A percentile compares a stretch with the other conserved stretches of the same genome.
Evolutionary conservation across 1,284 basidiomycete species (phyloP).

Genomic region (Papiliotrema terrestris): DNA sequence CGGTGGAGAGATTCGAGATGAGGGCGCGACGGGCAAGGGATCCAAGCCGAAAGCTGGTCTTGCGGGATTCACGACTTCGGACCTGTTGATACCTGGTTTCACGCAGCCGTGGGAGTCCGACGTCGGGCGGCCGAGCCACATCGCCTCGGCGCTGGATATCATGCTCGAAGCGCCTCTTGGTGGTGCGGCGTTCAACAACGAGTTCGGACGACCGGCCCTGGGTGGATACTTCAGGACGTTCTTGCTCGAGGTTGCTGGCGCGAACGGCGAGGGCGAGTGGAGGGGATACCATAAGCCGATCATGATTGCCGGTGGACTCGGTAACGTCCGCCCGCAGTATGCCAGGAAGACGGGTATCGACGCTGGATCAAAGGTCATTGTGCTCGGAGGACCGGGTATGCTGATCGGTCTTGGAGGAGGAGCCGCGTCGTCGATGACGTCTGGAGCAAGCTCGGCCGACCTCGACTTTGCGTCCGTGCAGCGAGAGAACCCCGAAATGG

Average conservation of each 20-base stretch:
- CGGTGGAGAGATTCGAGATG: slow-evolving; percentile 96
- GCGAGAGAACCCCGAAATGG: slow-evolving; percentile 97
- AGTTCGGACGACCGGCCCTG: slow-evolving; percentile 89
- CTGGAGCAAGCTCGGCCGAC: slow-evolving; percentile 80
- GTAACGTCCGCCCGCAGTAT: slow-evolving; percentile 80
- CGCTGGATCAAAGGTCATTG: slow-evolving; percentile 79
- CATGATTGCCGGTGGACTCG: slow-evolving; percentile 97
- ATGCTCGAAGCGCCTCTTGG: slow-evolving; percentile 96
- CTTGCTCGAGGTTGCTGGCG: slow-evolving; percentile 61
- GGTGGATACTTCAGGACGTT: slow-evolving; percentile 81
- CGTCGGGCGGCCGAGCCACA: slow-evolving; percentile 84
- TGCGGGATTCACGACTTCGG: slow-evolving; percentile 90
- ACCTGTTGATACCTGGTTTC: slow-evolving; percentile 83
- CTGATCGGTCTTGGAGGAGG: slow-evolving; percentile 96
- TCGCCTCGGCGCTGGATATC: slow-evolving; percentile 90
- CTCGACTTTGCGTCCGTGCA: slow-evolving; percentile 98
- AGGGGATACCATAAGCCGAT: slow-evolving; percentile 99
- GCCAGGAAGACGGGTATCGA: slow-evolving; percentile 72
- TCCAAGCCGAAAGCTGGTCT: slow-evolving; percentile 97
- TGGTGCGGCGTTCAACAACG: slow-evolving; percentile 96
- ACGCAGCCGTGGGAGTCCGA: slow-evolving; percentile 83
- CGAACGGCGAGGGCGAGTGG: slow-evolving; percentile 57
- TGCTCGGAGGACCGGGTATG: slow-evolving; percentile 95
- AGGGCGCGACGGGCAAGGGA: slow-evolving; percentile 91
- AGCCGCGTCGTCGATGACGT: slow-evolving; percentile 88